phyloP scores from a whole-genome alignment of 352 stramenopile species.

The Globisporangium barbulae region DNA sequence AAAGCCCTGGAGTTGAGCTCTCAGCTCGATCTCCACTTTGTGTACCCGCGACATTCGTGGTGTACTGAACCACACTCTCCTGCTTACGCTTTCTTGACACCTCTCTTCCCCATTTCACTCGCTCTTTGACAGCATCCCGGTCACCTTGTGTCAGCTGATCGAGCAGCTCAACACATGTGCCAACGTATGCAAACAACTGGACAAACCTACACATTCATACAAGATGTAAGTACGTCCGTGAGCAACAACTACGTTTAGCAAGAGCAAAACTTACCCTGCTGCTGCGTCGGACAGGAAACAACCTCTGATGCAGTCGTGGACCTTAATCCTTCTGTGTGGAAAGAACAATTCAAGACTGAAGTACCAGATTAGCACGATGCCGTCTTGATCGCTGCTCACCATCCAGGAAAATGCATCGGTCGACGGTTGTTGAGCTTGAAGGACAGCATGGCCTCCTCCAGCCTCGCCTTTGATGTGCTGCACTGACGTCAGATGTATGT shows the following conservation, averaged over 20 bases:
- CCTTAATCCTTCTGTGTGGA: constrained; percentile 41
- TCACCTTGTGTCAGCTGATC: constrained; percentile 27
- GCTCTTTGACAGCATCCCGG: constrained; percentile 21
- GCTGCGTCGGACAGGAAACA: constrained; percentile 22
- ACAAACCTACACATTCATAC: constrained; percentile 17
- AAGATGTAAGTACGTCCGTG: neutral
- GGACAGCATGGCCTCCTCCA: constrained; percentile 15
- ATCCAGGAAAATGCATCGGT: constrained; percentile 50
- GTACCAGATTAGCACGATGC: constrained; percentile 48
- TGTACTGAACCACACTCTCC: neutral
- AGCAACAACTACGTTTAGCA: neutral
- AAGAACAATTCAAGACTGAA: constrained; percentile 53
- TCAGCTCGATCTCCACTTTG: neutral
- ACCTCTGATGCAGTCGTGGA: constrained; percentile 34
- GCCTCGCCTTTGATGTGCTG: constrained; percentile 33
- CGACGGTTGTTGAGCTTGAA: constrained; percentile 9
- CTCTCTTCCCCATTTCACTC: constrained; percentile 22
- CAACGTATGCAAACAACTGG: constrained; percentile 29
- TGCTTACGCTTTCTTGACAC: constrained; percentile 20
- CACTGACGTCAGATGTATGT: constrained; percentile 46
- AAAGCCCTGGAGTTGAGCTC: neutral
- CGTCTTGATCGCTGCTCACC: constrained; percentile 44
- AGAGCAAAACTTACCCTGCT: constrained; percentile 13
- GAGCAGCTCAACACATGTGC: constrained; percentile 29
- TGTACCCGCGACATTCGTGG: neutral